These are phyloP conservation scores for Cicer judaicum DNA, from an alignment of 306 rosid species.

Conservation along the genomic window DNA sequence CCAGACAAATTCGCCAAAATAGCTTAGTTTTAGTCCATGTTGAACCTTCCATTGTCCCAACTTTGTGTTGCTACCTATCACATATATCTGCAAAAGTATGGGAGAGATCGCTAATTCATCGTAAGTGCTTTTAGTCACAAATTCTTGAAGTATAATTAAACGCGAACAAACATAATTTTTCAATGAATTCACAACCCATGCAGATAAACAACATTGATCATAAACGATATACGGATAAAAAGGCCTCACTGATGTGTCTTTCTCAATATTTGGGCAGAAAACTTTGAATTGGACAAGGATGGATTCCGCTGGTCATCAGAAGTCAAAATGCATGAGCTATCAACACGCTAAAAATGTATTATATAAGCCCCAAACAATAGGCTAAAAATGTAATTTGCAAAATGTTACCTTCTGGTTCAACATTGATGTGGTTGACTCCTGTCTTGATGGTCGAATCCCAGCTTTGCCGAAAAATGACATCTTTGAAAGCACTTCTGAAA, in stretches of 20 bases:
- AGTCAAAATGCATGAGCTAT: conserved; percentile 41
- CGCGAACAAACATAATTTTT: conserved; percentile 19
- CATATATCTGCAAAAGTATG: conserved; percentile 64
- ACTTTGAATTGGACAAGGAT: conserved; percentile 74
- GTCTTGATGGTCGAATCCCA: conserved; percentile 49
- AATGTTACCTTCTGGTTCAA: conserved; percentile 62
- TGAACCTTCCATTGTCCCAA: conserved; percentile 84
- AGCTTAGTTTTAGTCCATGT: conserved; percentile 76
- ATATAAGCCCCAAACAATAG: conserved; percentile 29
- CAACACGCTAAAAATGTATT: conserved; percentile 3
- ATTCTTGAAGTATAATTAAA: conserved; percentile 4
- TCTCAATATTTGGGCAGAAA: conserved; percentile 75
- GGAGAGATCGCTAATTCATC: conserved; percentile 36
- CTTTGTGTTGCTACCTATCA: conserved; percentile 71
- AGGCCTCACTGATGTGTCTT: conserved; percentile 69
- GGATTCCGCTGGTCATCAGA: conserved; percentile 58
- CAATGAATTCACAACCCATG: conserved; percentile 31
- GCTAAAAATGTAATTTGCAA: conserved; percentile 28
- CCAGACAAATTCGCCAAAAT: conserved; percentile 82
- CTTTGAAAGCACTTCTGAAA: conserved; percentile 79
- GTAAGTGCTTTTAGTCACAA: conserved; percentile 35
- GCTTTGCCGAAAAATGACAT: conserved; percentile 71
- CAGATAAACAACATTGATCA: conserved; percentile 35
- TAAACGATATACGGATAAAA: conserved; percentile 32
- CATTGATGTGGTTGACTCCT: conserved; percentile 54